A percentile compares a stretch with the other conserved stretches of the same genome.
These are phyloP conservation scores for Coprinellus micaceus DNA, from an alignment of 768 basidiomycete genomes.

Conservation along the genomic window DNA sequence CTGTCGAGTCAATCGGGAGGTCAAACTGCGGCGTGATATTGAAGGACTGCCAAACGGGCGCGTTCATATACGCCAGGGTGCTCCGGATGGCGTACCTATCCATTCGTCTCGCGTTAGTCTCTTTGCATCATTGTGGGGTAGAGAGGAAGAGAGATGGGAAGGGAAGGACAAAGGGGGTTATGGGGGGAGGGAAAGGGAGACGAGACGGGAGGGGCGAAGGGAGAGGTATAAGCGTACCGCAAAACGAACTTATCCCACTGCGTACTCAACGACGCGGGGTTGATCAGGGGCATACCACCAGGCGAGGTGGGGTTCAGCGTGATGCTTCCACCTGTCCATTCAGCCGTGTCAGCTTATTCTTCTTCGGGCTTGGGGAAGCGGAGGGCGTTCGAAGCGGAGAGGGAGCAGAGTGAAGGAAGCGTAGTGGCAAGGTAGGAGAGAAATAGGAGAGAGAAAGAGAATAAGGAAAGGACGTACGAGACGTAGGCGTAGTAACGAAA, in stretches of 20 bases:
- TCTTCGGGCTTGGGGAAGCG: too few species aligned
- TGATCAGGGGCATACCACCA: constrained; percentile 44
- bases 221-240: too few species aligned
- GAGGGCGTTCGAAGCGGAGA: too few species aligned
- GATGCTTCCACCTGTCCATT: constrained; percentile 28
- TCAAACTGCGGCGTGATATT: background rate
- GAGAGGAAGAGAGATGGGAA: too few species aligned
- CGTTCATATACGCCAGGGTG: background rate
- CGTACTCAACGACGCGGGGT: constrained; percentile 41
- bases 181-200: too few species aligned
- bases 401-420: too few species aligned
- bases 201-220: too few species aligned
- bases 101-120: too few species aligned
- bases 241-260: constrained; percentile 26
- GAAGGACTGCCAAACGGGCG: background rate
- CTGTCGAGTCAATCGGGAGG: background rate
- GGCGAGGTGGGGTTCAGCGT: constrained; percentile 39
- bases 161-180: too few species aligned
- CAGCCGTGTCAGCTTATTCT: background rate
- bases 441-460: background rate
- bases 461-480: background rate
- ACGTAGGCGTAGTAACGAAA: background rate
- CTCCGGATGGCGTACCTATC: background rate
- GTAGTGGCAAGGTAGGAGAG: too few species aligned
- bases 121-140: too few species aligned